phyloP scores from a whole-genome alignment of 176 grass and related monocot species.

The Tillandsia fasciculata region DNA sequence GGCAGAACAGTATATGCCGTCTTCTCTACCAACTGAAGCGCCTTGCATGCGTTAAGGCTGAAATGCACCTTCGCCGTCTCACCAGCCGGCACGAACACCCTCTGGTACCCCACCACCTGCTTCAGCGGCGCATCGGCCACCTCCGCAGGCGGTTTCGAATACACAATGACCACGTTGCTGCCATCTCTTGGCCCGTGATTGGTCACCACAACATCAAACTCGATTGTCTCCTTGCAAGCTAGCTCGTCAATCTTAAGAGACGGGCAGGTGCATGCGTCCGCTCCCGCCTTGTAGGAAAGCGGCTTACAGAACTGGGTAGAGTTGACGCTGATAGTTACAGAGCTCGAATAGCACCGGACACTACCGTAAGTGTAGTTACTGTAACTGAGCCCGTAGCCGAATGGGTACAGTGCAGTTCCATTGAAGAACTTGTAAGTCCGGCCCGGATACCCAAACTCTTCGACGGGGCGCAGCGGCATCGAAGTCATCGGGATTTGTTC shows the following conservation, averaged over 20 bases:
- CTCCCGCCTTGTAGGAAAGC: conserved; percentile 5
- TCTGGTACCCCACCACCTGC: conserved; percentile 49
- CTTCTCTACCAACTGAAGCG: no score
- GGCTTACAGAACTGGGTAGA: neutral
- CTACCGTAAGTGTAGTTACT: conserved; percentile 37
- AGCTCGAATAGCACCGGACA: conserved; percentile 3
- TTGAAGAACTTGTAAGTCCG: conserved; percentile 77
- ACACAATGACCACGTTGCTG: conserved; percentile 57
- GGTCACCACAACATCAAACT: conserved; percentile 33
- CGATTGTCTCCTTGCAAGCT: neutral
- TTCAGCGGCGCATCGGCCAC: conserved; percentile 29
- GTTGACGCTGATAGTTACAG: neutral
- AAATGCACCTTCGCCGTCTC: conserved; percentile 32
- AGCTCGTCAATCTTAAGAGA: no score
- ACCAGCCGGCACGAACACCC: conserved; percentile 29
- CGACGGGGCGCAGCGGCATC: conserved; percentile 74
- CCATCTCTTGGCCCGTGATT: conserved; percentile 64
- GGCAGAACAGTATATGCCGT: no score
- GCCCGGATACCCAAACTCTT: conserved; percentile 44
- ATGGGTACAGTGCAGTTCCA: conserved; percentile 48
- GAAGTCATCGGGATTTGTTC: conserved; percentile 52
- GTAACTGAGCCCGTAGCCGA: conserved; percentile 79
- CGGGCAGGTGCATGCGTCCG: no score
- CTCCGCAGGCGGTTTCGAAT: conserved; percentile 34
- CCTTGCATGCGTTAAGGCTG: conserved; percentile 35